These are phyloP conservation scores for Paramecium primaurelia DNA, from an alignment of 73 alveolate genomes.

Conservation along the genomic window DNA sequence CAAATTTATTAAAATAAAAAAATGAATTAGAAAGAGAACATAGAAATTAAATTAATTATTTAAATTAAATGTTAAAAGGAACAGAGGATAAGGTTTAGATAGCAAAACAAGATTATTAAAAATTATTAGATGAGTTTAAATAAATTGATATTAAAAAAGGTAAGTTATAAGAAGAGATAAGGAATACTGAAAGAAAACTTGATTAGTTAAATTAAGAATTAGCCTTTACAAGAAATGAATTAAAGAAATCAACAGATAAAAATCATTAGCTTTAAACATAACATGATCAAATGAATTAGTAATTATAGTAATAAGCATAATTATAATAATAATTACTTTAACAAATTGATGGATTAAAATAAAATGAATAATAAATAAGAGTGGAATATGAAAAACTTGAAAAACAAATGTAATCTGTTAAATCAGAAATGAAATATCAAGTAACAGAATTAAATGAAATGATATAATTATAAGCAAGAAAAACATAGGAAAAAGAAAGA, in stretches of 20 bases:
- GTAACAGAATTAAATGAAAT: constrained; percentile 28
- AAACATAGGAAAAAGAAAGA: constrained; percentile 5
- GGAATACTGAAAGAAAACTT: background rate
- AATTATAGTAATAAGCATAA: background rate
- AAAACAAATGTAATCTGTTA: background rate
- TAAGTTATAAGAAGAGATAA: background rate
- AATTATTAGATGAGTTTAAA: constrained; percentile 12
- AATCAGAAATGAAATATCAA: background rate
- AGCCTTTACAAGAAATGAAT: background rate
- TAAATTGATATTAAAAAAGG: background rate
- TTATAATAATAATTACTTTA: background rate
- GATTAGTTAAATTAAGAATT: background rate
- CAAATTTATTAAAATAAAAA: background rate
- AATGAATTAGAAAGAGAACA: background rate
- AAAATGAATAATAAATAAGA: background rate
- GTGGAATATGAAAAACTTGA: constrained; percentile 14
- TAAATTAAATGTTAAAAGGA: background rate
- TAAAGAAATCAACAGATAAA: background rate
- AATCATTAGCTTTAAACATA: background rate
- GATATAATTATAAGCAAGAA: background rate
- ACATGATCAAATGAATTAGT: background rate
- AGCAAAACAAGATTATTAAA: constrained; percentile 3
- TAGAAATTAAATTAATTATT: background rate
- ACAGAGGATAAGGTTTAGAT: background rate
- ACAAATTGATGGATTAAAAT: constrained; percentile 19